Percentiles rank a stretch among this genome's conserved stretches.
Evolutionary conservation across 2,329 filamentous ascomycete species (phyloP).

Genomic region (Fusarium anthophilum): DNA sequence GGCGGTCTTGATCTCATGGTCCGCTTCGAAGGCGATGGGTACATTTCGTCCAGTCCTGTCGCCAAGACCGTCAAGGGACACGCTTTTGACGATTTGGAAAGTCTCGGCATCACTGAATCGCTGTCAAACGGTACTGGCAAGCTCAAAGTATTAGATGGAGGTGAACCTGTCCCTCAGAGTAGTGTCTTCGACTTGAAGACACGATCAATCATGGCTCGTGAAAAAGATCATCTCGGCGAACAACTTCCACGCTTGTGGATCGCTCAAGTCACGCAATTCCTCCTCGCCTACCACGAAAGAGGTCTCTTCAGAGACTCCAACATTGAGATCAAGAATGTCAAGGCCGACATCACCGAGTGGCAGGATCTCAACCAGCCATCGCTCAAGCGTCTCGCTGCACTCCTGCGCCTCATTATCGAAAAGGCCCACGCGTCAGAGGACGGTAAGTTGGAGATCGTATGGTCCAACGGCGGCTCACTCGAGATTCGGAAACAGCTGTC

Average conservation of each 20-base stretch:
- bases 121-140: not conserved
- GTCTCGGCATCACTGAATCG: conserved; percentile 4
- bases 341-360: conserved; percentile 47
- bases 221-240: conserved; percentile 42
- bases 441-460: conserved; percentile 40
- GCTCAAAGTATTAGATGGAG: conserved; percentile 37
- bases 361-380: conserved; percentile 45
- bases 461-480: conserved; percentile 9
- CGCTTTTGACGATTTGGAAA: conserved; percentile 1
- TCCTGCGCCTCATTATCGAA: conserved; percentile 36
- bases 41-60: conserved; percentile 13
- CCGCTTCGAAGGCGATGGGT: conserved; percentile 44
- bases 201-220: conserved; percentile 40
- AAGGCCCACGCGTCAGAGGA: conserved; percentile 5
- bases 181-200: conserved; percentile 58
- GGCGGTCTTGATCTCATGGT: conserved; percentile 47
- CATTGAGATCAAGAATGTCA: conserved; percentile 47
- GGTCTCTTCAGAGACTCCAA: conserved; percentile 48
- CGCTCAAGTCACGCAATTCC: conserved; percentile 50
- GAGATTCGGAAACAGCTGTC: conserved; percentile 41
- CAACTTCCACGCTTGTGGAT: conserved; percentile 56
- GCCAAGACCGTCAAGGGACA: not conserved
- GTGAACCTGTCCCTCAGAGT: conserved; percentile 43
- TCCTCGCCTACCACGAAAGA: conserved; percentile 52
- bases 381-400: conserved; percentile 43